Evolutionary conservation across 768 basidiomycete genomes (phyloP), one percentile per base, ranked within the genome.

Genomic region (Russula foetens): DNA sequence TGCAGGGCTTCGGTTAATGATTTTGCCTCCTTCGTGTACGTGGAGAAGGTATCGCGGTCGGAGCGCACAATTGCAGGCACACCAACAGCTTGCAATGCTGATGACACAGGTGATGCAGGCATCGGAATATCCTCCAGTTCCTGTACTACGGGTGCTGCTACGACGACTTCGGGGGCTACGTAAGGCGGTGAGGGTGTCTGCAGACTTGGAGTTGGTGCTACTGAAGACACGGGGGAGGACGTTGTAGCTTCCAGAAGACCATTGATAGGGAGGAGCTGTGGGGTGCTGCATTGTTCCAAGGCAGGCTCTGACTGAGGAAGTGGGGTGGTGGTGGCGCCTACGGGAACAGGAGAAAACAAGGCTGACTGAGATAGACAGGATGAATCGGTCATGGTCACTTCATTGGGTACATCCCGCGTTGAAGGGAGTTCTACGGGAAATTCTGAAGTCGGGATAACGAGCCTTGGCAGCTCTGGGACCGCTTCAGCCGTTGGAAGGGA

Each of bases 1-100:
- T 82, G 81, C 45, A 90, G 75, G 8, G 83, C 85, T 48, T 89
- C 88, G 48, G 73, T 69, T 8, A 81, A 75, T 12, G 81, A 66
- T 7, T 56, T 33, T 17, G 65, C 63, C 29, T 66, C 63, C n/a
- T 64, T 64, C 19, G 58, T 28, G 7, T 50, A 28, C 7, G 19
- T 39, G 8, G 61, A 50, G 61, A 58, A 62, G 24, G 35, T 58
- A 39, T 48, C 56, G 46, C 29, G 38, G 1, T 56, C 45, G 28
- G 56, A 17, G 9, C 3, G 45, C 51, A 53, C 56, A 23, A 48
- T 48, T 15, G 56, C 7, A 57, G 56, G 50, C 31, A 57, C 50
- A 19, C 55, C 49, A 48, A 52, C 35, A 11, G 49, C 56, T 45
- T 46, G 60, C 33, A 61, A 24, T 39, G 39, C 48, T 7, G 50